Evolutionary conservation across 495 filamentous ascomycete genomes (phyloP).

Genomic region (Penicillium arizonense): DNA sequence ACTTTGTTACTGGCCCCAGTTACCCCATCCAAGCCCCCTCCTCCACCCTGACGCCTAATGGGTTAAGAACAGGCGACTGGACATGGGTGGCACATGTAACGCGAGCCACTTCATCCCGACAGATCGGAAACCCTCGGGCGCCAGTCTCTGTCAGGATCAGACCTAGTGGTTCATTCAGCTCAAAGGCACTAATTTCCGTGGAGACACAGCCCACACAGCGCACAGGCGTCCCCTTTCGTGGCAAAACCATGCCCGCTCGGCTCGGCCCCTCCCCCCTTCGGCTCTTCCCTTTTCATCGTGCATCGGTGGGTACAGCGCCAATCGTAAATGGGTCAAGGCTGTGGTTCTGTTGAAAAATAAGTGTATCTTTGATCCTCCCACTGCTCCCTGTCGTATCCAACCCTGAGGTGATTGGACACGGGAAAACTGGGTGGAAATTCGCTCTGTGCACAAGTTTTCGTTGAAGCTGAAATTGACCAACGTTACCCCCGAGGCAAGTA

Average conservation of each 20-base stretch:
- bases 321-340: conserved; percentile 1
- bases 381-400: conserved; percentile 3
- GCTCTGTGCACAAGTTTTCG: neutral
- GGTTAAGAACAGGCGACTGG: neutral
- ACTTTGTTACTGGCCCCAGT: neutral
- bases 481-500: neutral
- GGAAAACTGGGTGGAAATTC: neutral
- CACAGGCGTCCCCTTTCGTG: conserved; percentile 10
- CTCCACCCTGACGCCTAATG: neutral
- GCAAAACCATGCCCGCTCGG: conserved; percentile 20
- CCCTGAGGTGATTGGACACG: neutral
- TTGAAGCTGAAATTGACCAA: neutral
- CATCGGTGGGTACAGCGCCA: conserved; percentile 12
- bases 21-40: neutral
- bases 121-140: conserved; percentile 3
- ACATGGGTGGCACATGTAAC: neutral
- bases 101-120: neutral
- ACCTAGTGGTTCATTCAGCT: neutral
- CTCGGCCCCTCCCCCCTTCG: conserved; percentile 26
- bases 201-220: neutral
- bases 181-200: neutral
- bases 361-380: neutral
- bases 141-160: conserved; percentile 13
- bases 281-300: conserved; percentile 18
- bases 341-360: conserved; percentile 2